Evolutionary conservation across 2,329 filamentous ascomycete species (phyloP).

Genomic region (Aspergillus carbonarius): DNA sequence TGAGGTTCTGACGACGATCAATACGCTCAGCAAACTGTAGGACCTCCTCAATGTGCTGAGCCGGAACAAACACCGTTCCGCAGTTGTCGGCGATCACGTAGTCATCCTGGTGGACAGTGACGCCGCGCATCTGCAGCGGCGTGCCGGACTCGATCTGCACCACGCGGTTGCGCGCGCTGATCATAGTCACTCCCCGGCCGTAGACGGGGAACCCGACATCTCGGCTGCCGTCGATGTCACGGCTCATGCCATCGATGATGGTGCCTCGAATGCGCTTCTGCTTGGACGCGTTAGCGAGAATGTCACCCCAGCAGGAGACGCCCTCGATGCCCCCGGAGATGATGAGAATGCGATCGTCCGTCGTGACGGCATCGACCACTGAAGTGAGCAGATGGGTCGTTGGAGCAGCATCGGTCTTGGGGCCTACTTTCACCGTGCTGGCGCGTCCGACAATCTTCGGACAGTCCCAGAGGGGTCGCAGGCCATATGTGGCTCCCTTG

Average conservation of each 20-base stretch:
- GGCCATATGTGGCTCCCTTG: slow-evolving; percentile 22
- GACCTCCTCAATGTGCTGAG: slow-evolving; percentile 17
- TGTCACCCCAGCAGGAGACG: slow-evolving; percentile 26
- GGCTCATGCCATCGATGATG: slow-evolving; percentile 34
- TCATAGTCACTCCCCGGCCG: slow-evolving; percentile 33
- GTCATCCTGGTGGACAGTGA: slow-evolving; percentile 19
- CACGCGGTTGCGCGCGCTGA: slow-evolving; percentile 34
- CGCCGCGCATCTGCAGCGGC: slow-evolving; percentile 20
- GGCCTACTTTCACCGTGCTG: slow-evolving; percentile 22
- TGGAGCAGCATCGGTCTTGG: slow-evolving; percentile 11
- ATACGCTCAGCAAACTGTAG: slow-evolving; percentile 15
- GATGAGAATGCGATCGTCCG: slow-evolving; percentile 22
- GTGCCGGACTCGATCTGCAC: slow-evolving; percentile 33
- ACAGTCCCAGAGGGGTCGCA: slow-evolving; percentile 25
- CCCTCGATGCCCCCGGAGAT: slow-evolving; percentile 20
- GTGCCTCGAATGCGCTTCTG: slow-evolving; percentile 29
- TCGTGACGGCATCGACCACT: slow-evolving; percentile 19
- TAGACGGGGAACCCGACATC: slow-evolving; percentile 36
- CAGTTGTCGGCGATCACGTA: slow-evolving; percentile 23
- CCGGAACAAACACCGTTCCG: slow-evolving; percentile 20
- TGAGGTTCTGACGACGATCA: slow-evolving; percentile 15
- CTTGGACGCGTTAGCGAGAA: slow-evolving; percentile 24
- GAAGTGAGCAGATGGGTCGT: slow-evolving; percentile 18
- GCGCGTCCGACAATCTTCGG: slow-evolving; percentile 23
- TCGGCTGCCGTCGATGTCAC: slow-evolving; percentile 35